A percentile compares a stretch with the other conserved stretches of the same genome.
phyloP scores from a whole-genome alignment of 2,329 filamentous ascomycete species.

The Fusarium pseudograminearum region DNA sequence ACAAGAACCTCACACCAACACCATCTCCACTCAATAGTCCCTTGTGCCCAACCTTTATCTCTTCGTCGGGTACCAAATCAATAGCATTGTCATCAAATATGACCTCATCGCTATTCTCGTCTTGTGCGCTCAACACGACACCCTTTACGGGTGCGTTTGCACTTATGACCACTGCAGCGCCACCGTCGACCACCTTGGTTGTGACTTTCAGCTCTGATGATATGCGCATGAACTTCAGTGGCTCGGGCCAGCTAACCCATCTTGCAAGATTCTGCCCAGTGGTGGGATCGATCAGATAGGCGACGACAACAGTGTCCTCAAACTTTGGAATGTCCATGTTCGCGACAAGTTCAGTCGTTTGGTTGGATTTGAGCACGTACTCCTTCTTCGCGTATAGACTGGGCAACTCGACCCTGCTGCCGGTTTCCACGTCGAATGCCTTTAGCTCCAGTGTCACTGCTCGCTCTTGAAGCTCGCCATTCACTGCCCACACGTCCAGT shows the following conservation, averaged over 20 bases:
- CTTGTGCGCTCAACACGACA: background rate
- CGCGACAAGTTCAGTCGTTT: background rate
- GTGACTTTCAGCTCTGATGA: background rate
- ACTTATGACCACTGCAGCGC: background rate
- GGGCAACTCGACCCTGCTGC: accelerated
- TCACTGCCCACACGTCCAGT: background rate
- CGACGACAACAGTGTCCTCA: background rate
- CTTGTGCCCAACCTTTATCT: accelerated
- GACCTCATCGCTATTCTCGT: accelerated
- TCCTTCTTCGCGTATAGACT: accelerated
- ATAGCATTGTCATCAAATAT: background rate
- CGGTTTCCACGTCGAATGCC: background rate
- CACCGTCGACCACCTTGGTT: accelerated
- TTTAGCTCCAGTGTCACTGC: background rate
- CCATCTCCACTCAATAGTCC: accelerated
- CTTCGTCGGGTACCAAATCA: background rate
- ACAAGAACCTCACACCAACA: constrained; percentile 2
- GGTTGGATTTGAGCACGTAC: background rate
- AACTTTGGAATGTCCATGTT: background rate
- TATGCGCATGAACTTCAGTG: background rate
- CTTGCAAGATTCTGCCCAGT: background rate
- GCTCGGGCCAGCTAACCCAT: constrained; percentile 22
- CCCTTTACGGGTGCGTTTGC: background rate
- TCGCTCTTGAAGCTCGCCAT: background rate
- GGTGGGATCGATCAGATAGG: background rate